Percentiles rank a stretch among this genome's conserved stretches.
These are phyloP conservation scores for Termitomyces sp. DNA, from an alignment of 768 basidiomycete genomes.

Conservation along the genomic window DNA sequence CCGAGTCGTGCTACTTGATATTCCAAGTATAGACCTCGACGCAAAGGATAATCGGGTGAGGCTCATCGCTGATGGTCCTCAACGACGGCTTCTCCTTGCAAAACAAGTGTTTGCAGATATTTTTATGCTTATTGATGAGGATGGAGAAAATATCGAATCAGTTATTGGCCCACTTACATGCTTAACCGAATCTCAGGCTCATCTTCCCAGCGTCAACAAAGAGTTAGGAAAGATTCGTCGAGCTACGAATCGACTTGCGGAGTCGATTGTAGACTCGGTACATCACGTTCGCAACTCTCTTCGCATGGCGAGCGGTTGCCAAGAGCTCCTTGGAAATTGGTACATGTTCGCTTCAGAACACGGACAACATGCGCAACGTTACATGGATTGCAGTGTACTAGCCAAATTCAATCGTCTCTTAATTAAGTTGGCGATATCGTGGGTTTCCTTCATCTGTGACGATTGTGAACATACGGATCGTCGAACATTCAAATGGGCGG, in stretches of 20 bases:
- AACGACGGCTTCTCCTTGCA: slow-evolving; percentile 64
- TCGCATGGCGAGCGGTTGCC: slow-evolving; percentile 53
- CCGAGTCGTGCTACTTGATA: slow-evolving; percentile 68
- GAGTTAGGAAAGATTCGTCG: slow-evolving; percentile 89
- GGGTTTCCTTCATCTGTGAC: slow-evolving; percentile 98
- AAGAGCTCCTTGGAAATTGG: slow-evolving; percentile 91
- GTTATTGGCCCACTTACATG: slow-evolving; percentile 40
- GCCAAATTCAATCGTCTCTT: slow-evolving; percentile 78
- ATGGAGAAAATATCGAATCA: slow-evolving; percentile 44
- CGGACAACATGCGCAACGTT: slow-evolving; percentile 82
- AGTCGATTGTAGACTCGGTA: slow-evolving; percentile 90
- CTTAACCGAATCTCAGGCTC: slow-evolving; percentile 79
- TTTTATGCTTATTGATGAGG: slow-evolving; percentile 59
- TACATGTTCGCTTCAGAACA: slow-evolving; percentile 96
- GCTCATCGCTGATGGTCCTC: slow-evolving; percentile 86
- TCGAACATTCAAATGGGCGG: slow-evolving; percentile 97
- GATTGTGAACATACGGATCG: slow-evolving; percentile 95
- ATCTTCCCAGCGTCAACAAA: slow-evolving; percentile 82
- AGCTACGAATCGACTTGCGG: slow-evolving; percentile 83
- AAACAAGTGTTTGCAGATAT: slow-evolving; percentile 72
- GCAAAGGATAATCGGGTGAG: slow-evolving; percentile 87
- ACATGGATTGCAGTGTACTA: slow-evolving; percentile 71
- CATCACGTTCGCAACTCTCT: slow-evolving; percentile 76
- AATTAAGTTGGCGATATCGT: slow-evolving; percentile 89
- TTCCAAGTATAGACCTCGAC: slow-evolving; percentile 76